Conservation (phyloP, 352 stramenopile species). For the Pythium volutum region DNA sequence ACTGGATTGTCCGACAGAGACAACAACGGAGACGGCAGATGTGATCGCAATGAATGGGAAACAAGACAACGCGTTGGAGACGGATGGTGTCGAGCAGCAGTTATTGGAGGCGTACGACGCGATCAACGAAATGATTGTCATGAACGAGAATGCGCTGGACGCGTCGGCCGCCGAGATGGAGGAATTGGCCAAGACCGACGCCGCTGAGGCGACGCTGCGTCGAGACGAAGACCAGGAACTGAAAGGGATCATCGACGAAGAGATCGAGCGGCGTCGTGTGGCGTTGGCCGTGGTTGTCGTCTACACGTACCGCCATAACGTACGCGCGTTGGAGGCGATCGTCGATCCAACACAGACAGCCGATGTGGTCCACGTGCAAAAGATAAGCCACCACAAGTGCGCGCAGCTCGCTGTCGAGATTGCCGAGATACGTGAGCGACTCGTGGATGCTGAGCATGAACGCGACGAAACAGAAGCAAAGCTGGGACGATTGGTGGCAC, state of each 20-base stretch:
- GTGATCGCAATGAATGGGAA: not conserved
- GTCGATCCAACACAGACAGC: not conserved
- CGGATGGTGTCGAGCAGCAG: slow-evolving; percentile 10
- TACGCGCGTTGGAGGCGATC: not conserved
- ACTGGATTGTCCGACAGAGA: not conserved
- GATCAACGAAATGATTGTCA: slow-evolving; percentile 9
- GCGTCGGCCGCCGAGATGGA: slow-evolving; percentile 28
- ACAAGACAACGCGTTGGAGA: not conserved
- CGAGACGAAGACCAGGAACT: slow-evolving; percentile 44
- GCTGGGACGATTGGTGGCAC: not conserved
- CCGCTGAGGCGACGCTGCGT: slow-evolving; percentile 25
- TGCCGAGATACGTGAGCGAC: not conserved
- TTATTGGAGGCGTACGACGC: slow-evolving; percentile 9
- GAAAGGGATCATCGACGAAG: slow-evolving; percentile 28
- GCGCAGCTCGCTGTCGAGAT: slow-evolving; percentile 6
- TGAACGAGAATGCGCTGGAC: slow-evolving; percentile 39
- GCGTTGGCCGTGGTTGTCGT: slow-evolving; percentile 33
- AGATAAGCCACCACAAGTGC: slow-evolving; percentile 4
- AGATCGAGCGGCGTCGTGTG: slow-evolving; percentile 32
- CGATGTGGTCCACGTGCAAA: slow-evolving; percentile 4
- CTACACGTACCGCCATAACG: slow-evolving; percentile 15
- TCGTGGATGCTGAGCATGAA: not conserved
- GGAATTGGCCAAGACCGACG: slow-evolving; percentile 23
- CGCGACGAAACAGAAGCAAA: not conserved
- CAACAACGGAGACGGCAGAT: not conserved